Evolutionary conservation across 2,329 filamentous ascomycete species (phyloP).

Genomic region (Zymoseptoria crescenta): DNA sequence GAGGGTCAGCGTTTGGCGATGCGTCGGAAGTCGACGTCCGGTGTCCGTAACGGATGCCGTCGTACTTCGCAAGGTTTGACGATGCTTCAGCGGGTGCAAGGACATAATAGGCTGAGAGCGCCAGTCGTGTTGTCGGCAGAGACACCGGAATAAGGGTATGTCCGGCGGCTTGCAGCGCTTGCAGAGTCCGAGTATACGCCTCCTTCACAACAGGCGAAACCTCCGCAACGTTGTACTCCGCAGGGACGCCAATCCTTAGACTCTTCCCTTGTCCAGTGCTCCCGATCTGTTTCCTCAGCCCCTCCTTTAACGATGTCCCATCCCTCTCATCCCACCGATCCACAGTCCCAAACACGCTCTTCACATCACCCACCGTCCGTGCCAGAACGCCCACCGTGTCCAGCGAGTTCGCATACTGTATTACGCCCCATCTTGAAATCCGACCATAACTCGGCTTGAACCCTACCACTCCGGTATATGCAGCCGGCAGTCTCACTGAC

Average conservation of each 20-base stretch:
- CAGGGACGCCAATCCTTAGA: constrained; percentile 52
- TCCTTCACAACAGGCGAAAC: constrained; percentile 60
- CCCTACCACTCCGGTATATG: constrained; percentile 74
- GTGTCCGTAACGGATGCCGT: constrained; percentile 84
- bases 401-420: constrained; percentile 86
- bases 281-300: constrained; percentile 46
- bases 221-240: constrained; percentile 83
- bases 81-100: constrained; percentile 91
- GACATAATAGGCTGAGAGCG: constrained; percentile 89
- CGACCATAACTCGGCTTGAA: constrained; percentile 91
- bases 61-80: constrained; percentile 94
- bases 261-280: constrained; percentile 1
- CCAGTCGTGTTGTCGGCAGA: constrained; percentile 74
- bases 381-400: constrained; percentile 81
- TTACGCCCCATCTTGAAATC: constrained; percentile 75
- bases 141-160: constrained; percentile 68
- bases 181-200: constrained; percentile 60
- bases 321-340: constrained; percentile 60
- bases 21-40: constrained; percentile 48
- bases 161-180: constrained; percentile 54
- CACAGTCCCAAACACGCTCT: constrained; percentile 39
- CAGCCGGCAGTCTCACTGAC: constrained; percentile 77
- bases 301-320: constrained; percentile 59
- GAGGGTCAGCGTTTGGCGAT: constrained; percentile 16
- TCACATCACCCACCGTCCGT: constrained; percentile 42